phyloP scores from a whole-genome alignment of 495 filamentous ascomycete genomes.

The Monascus purpureus region DNA sequence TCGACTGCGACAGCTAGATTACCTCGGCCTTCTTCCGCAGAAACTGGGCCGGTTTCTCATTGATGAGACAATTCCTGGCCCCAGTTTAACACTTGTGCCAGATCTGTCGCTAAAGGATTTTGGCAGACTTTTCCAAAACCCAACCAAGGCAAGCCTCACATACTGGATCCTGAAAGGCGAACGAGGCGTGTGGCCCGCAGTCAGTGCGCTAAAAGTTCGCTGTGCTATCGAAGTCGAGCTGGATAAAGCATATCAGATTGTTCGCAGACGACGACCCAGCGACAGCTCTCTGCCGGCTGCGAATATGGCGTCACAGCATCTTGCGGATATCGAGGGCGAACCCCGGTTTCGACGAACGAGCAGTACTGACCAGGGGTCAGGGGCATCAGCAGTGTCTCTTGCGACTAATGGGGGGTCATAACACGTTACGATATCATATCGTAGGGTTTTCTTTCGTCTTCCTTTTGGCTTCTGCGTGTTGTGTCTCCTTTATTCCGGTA shows the following conservation, averaged over 20 bases:
- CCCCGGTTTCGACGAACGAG: background rate
- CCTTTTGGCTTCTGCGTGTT: too few relatives aligned
- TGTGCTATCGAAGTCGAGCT: constrained; percentile 79
- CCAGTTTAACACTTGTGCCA: constrained; percentile 70
- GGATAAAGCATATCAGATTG: constrained; percentile 69
- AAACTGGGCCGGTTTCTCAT: constrained; percentile 64
- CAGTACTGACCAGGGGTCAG: background rate
- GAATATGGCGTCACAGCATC: constrained; percentile 4
- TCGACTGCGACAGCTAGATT: constrained; percentile 69
- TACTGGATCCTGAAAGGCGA: constrained; percentile 83
- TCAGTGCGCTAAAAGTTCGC: constrained; percentile 68
- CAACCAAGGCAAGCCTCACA: constrained; percentile 57
- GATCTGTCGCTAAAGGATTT: constrained; percentile 62
- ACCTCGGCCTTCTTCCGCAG: constrained; percentile 54
- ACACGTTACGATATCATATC: too few relatives aligned
- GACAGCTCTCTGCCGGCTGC: constrained; percentile 8
- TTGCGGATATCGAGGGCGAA: background rate
- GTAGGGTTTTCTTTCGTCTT: too few relatives aligned
- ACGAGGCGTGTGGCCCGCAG: constrained; percentile 82
- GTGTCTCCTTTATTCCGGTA: too few relatives aligned
- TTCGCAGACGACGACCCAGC: constrained; percentile 43
- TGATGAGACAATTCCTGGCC: constrained; percentile 74
- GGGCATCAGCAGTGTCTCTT: too few relatives aligned
- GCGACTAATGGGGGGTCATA: too few relatives aligned
- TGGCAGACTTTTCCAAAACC: constrained; percentile 61